These are phyloP conservation scores for Stylonectria norvegica DNA, from an alignment of 2,329 filamentous ascomycete genomes.

Conservation along the genomic window DNA sequence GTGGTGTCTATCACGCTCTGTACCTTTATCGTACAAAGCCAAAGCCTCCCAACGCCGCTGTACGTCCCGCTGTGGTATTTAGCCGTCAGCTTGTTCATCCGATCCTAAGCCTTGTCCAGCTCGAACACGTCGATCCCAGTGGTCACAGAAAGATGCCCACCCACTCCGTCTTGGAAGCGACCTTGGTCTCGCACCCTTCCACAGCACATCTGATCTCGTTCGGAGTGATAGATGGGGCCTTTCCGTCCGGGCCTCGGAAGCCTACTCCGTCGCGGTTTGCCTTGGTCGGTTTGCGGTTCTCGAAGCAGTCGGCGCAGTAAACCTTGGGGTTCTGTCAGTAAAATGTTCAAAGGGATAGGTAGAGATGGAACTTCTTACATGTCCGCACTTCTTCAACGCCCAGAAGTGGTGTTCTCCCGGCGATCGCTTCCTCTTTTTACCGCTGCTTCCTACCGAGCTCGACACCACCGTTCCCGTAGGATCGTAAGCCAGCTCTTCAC, in stretches of 20 bases:
- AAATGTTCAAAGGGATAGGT: neutral
- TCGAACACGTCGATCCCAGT: too few species aligned
- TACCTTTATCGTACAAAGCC: too few species aligned
- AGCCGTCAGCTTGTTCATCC: slow-evolving; percentile 16
- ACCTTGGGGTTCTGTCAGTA: slow-evolving; percentile 42
- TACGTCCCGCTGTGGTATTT: slow-evolving; percentile 16
- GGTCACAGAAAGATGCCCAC: slow-evolving; percentile 57
- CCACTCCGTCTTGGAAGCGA: slow-evolving; percentile 55
- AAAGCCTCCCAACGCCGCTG: too few species aligned
- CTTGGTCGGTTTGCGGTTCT: slow-evolving; percentile 47
- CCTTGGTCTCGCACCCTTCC: slow-evolving; percentile 53
- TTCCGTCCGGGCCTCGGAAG: slow-evolving; percentile 36
- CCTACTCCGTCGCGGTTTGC: slow-evolving; percentile 32
- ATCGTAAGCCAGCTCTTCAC: slow-evolving; percentile 76
- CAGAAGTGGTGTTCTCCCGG: slow-evolving; percentile 80
- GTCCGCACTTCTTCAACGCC: slow-evolving; percentile 86
- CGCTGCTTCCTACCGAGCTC: slow-evolving; percentile 16
- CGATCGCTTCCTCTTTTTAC: slow-evolving; percentile 44
- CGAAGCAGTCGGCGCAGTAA: slow-evolving; percentile 60
- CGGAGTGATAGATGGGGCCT: slow-evolving; percentile 19
- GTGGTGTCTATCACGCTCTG: too few species aligned
- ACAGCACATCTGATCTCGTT: slow-evolving; percentile 52
- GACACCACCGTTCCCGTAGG: slow-evolving; percentile 38
- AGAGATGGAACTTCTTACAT: slow-evolving; percentile 56
- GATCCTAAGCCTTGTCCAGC: too few species aligned